Evolutionary conservation across 2,329 filamentous ascomycete species (phyloP).

Genomic region (Onygenales sp.): DNA sequence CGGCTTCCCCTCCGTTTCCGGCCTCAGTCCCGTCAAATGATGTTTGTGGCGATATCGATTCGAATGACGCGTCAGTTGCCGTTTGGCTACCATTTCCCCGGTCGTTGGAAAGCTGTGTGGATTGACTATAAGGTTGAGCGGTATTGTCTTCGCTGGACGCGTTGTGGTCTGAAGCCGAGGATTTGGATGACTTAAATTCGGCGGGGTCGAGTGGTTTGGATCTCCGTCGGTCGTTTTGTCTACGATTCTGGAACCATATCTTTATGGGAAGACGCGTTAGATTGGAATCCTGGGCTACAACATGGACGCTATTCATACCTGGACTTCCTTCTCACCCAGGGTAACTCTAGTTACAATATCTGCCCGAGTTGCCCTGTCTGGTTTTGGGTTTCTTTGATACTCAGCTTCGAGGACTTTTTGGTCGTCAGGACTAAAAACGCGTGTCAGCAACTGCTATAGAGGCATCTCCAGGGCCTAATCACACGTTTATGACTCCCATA

Average conservation of each 20-base stretch:
- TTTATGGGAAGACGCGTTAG: conserved; percentile 31
- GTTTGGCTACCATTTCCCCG: background rate
- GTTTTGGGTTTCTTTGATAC: conserved; percentile 77
- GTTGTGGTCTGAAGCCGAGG: conserved; percentile 19
- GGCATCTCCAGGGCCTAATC: background rate
- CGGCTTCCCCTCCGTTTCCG: too few relatives aligned
- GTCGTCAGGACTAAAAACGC: conserved; percentile 61
- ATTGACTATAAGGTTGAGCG: background rate
- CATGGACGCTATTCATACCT: conserved; percentile 51
- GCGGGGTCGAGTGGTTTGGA: conserved; percentile 71
- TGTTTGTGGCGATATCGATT: background rate
- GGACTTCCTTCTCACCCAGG: conserved; percentile 89
- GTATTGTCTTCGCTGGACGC: conserved; percentile 17
- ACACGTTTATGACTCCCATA: background rate
- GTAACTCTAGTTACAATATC: conserved; percentile 78
- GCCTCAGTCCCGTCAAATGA: background rate
- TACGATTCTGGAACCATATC: conserved; percentile 97
- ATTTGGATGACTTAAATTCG: conserved; percentile 43
- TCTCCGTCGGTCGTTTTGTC: conserved; percentile 86
- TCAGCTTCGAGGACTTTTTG: conserved; percentile 80
- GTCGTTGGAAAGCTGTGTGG: background rate
- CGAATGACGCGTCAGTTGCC: background rate
- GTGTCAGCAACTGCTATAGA: background rate
- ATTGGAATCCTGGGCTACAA: conserved; percentile 10
- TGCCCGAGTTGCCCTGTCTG: conserved; percentile 78